Evolutionary conservation across 306 rosid genomes (phyloP).

Genomic region (Clitoria ternatea): DNA sequence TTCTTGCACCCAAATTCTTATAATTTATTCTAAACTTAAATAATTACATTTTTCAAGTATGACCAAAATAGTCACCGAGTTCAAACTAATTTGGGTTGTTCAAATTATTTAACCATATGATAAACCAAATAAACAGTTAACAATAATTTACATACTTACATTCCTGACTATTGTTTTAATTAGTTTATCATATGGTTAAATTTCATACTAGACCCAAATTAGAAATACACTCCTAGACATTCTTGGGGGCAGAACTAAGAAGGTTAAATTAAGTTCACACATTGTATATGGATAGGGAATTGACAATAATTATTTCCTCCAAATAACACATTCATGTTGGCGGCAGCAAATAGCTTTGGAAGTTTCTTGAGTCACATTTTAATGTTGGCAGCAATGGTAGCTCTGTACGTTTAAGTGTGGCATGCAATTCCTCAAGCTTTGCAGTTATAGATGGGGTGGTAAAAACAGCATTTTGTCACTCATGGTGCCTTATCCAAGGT

Average conservation of each 20-base stretch:
- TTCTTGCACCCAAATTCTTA: neutral
- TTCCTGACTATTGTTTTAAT: neutral
- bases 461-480: neutral
- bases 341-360: neutral
- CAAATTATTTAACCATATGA: neutral
- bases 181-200: neutral
- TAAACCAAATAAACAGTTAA: neutral
- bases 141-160: neutral
- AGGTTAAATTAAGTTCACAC: neutral
- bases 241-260: no score
- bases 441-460: neutral
- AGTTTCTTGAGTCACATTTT: neutral
- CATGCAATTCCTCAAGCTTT: slow-evolving; percentile 10
- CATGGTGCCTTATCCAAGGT: slow-evolving; percentile 40
- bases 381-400: neutral
- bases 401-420: neutral
- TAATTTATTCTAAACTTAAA: neutral
- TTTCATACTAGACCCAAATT: neutral
- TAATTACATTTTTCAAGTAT: neutral
- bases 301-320: slow-evolving; percentile 7
- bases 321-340: neutral
- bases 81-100: neutral
- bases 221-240: no score
- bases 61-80: neutral
- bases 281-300: neutral